Evolutionary conservation across 352 stramenopile species (phyloP), one percentile per base, ranked within the genome.

Genomic region (Phytophthora kernoviae): DNA sequence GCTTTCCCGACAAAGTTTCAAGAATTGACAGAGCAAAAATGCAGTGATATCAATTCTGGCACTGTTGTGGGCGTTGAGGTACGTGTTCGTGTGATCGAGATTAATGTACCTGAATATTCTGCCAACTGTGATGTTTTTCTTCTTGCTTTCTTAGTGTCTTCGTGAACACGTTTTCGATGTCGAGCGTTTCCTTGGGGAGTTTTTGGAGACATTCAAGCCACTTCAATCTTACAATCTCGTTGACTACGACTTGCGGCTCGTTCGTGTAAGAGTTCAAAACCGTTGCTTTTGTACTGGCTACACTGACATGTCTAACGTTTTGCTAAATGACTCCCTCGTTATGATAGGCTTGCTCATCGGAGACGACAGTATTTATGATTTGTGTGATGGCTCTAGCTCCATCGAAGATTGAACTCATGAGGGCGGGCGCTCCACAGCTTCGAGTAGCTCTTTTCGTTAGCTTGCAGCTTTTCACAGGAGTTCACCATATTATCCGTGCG

Each of bases 241-340:
- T 7, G 78, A 90, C 65, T 91, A 91, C 54, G 79, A 88, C 39
- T 36, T 89, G 2, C 67, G 62, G 10, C 62, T 88, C 37, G 66
- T 87, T 61, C 68, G 59, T 37, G 81, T 89, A 67, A 41, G 64
- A 7, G 5, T 32, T 46, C 24, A 30, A 30, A 3, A 6, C 6
- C 3, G 6, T 30, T 30, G 24, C 6, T 30, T 3, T 48, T 48
- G 41, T 9, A 48, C 7, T 4, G 7, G 30, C 6, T 47, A 8
- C 5, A 51, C 9, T 41, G n/a, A n/a, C n/a, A n/a, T n/a, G n/a
- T n/a, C n/a, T n/a, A 22, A 17, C 14, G 9, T 57, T 40, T 26
- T 48, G 20, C 30, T 40, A 11, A 4, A 39, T 12, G 11, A 18
- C 14, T 40, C 2, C 4, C 1, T 18, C 15, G 21, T 8, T 15